Percentiles rank a stretch among this genome's conserved stretches.
Evolutionary conservation across 495 filamentous ascomycete species (phyloP).

Genomic region (Achaetomiella virescens): DNA sequence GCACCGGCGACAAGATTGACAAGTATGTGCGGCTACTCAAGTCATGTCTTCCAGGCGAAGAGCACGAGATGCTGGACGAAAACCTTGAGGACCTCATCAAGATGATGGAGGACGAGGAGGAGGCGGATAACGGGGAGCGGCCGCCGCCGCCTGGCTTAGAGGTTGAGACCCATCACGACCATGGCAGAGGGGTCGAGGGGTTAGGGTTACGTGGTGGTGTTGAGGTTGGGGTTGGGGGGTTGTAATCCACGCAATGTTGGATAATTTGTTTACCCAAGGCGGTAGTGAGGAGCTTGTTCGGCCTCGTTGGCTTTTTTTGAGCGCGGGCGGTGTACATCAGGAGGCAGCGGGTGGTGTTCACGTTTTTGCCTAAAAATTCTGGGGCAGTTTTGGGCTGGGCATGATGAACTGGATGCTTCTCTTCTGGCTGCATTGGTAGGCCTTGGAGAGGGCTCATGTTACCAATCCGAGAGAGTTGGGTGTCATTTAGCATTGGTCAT

Average conservation of each 20-base stretch:
- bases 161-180: not conserved
- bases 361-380: not conserved
- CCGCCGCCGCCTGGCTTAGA: not conserved
- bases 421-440: no score
- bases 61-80: conserved; percentile 41
- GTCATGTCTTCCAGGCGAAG: conserved; percentile 40
- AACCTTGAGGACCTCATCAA: conserved; percentile 45
- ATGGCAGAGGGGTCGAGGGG: not conserved
- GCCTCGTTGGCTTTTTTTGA: no score
- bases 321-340: no score
- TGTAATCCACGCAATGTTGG: no score
- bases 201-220: not conserved
- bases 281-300: no score
- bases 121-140: conserved; percentile 2
- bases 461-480: no score
- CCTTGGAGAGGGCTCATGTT: no score
- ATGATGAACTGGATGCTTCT: no score
- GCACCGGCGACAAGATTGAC: conserved; percentile 44
- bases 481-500: no score
- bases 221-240: not conserved
- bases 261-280: no score
- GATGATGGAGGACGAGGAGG: conserved; percentile 46
- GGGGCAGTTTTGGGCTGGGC: no score
- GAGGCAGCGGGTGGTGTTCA: not conserved
- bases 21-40: conserved; percentile 42